Evolutionary conservation across 805 yeast genomes (phyloP).

Genomic region (Candida fluviatilis): DNA sequence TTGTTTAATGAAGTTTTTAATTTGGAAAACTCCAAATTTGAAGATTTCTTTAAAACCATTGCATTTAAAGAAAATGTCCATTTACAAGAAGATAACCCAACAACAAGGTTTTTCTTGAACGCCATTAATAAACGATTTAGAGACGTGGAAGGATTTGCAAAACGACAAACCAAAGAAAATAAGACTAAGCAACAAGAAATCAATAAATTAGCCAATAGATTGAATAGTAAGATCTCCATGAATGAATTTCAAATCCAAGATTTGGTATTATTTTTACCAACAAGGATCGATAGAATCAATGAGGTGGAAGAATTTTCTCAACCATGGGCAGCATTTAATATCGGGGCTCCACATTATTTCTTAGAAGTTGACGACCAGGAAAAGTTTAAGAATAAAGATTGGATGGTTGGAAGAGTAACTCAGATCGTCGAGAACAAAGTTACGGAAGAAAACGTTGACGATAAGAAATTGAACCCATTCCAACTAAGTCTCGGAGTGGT

Average conservation of each 20-base stretch:
- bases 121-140: conserved; percentile 68
- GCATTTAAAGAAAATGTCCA: conserved; percentile 26
- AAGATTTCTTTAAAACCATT: conserved; percentile 16
- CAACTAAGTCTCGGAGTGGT: conserved; percentile 54
- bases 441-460: conserved; percentile 36
- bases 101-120: conserved; percentile 29
- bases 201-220: conserved; percentile 28
- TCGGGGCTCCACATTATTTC: conserved; percentile 83
- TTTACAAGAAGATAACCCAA: conserved; percentile 17
- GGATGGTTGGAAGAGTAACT: conserved; percentile 74
- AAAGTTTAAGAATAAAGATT: conserved; percentile 51
- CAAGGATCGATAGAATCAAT: conserved; percentile 43
- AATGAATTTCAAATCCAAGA: conserved; percentile 68
- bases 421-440: conserved; percentile 54
- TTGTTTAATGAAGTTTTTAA: conserved; percentile 16
- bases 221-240: conserved; percentile 57
- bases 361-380: conserved; percentile 42
- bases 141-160: conserved; percentile 88
- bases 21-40: conserved; percentile 12
- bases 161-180: conserved; percentile 74
- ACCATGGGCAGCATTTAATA: conserved; percentile 95
- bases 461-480: conserved; percentile 54
- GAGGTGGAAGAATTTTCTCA: conserved; percentile 18
- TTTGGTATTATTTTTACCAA: conserved; percentile 80
- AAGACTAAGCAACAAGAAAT: conserved; percentile 47